Base-by-base conservation (phyloP, 495 filamentous ascomycete species). In the Penicillium alfredii region DNA sequence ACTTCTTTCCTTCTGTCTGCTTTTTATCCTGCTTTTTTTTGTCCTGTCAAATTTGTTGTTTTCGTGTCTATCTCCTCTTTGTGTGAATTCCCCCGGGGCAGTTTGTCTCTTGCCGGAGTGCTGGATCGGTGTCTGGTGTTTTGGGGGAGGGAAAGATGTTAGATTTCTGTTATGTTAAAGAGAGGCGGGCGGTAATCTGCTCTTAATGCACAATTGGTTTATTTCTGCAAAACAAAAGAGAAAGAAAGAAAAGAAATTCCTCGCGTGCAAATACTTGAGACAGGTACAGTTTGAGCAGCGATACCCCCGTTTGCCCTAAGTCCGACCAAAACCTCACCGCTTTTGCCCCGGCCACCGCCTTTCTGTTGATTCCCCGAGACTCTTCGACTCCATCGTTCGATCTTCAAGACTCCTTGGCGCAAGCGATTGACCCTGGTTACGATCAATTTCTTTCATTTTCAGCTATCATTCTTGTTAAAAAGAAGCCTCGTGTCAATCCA, bases 281-380 rank as follows among this genome's bases (percentile, higher is more conserved):
- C n/a, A n/a, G n/a, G n/a, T n/a, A n/a, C n/a, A n/a, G n/a, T n/a
- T n/a, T n/a, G n/a, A n/a, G n/a, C n/a, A n/a, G n/a, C n/a, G n/a
- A n/a, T n/a, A n/a, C n/a, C n/a, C n/a, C n/a, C 12, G 28, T 10
- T 31, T 35, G 15, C 39, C 39, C 39, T 42, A 42, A 42, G 24
- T 42, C 24, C 14, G 25, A 25, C 18, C n/a, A 17, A 35, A 42
- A 23, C 39, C 39, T 42, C 39, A 42, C 39, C 39, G 39, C 39
- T 31, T 24, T 8, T n/a, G 20, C 22, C 30, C 28, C 10, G 30
- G 13, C 32, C 33, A 42, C 40, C 40, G 32, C 40, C 40, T 22
- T 27, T 31, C 25, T 12, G 16, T 25, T 14, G 17, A 25, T 24
- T 13, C 33, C 33, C 13, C 20, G 14, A 34, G 34, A 30, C 24